Base-by-base conservation (phyloP, 2,329 filamentous ascomycete species). In the Talaromyces verruculosus region DNA sequence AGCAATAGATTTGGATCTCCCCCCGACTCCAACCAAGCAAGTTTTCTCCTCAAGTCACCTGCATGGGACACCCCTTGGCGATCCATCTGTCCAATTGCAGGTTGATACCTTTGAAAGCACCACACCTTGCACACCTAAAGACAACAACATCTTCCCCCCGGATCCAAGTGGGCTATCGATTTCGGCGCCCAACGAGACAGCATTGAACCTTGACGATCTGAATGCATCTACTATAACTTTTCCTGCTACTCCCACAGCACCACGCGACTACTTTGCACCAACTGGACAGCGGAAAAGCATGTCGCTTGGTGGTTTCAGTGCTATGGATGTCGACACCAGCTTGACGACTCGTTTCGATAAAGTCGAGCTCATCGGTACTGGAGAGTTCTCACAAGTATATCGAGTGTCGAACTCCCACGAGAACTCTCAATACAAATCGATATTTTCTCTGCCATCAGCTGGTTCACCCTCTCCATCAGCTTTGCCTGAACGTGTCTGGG, bases 361-460 rank as follows among this genome's bases (percentile, higher is more conserved):
- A 67, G 90, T 96, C 13, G 91, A 92, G 71, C 84, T 89, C 67
- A 85, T 94, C 69, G 94, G 94, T 58, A 89, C 89, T 67, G 95
- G 95, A 66, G 94, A 97, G 76, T 99, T 99, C 75, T 98, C 95
- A 0, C 87, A 91, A 65, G 95, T 99, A 0, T 99, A 92, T 77
- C 88, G 90, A 41, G 93, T 97, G 4, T 87, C 87, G 15, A 70
- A 79, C 67, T 70, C 80, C 67, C 70, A 77, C 13, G 73, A 78
- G 43, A 66, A 71, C 8, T 75, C 76, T 68, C 71, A 78, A 43
- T 74, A 79, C 70, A 72, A 78, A 66, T 73, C 78, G 70, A 71
- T 83, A 72, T 77, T 82, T 76, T 72, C 82, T 71, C 64, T 81
- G 67, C 81, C 85, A 1, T 81, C 79, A 1, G 78, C 77, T 63